Evolutionary conservation across 2,329 filamentous ascomycete genomes (phyloP).

Genomic region (Ustulina deusta): DNA sequence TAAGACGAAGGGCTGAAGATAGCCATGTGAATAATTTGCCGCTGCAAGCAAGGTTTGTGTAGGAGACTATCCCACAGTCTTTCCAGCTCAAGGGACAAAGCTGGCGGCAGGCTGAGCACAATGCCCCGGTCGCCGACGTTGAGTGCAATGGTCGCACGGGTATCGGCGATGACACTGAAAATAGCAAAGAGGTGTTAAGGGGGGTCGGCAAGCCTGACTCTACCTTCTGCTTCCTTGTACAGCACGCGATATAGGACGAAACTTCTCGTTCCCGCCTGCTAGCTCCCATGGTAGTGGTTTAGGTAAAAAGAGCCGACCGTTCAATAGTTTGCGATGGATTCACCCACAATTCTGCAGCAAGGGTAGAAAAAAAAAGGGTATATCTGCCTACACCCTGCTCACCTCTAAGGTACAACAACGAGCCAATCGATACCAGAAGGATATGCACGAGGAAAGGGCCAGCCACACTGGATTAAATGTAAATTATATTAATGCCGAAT

Average conservation of each 20-base stretch:
- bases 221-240: slow-evolving; percentile 41
- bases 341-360: no score
- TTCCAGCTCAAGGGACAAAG: slow-evolving; percentile 35
- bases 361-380: no score
- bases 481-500: no score
- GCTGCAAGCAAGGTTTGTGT: slow-evolving; percentile 33
- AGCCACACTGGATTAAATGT: not conserved
- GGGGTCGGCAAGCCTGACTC: not conserved
- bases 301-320: not conserved
- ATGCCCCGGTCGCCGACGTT: slow-evolving; percentile 35
- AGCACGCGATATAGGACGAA: slow-evolving; percentile 39
- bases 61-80: slow-evolving; percentile 30
- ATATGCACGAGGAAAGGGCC: not conserved
- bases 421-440: not conserved
- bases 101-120: slow-evolving; percentile 32
- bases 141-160: slow-evolving; percentile 38
- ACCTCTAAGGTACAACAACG: not conserved
- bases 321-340: not conserved
- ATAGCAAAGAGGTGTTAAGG: not conserved
- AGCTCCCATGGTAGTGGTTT: slow-evolving; percentile 18
- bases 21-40: slow-evolving; percentile 35
- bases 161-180: no score
- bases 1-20: slow-evolving; percentile 40
- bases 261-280: slow-evolving; percentile 32
- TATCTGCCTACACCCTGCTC: not conserved